Evolutionary conservation across 495 filamentous ascomycete species (phyloP).

Genomic region (Neurospora sp.): DNA sequence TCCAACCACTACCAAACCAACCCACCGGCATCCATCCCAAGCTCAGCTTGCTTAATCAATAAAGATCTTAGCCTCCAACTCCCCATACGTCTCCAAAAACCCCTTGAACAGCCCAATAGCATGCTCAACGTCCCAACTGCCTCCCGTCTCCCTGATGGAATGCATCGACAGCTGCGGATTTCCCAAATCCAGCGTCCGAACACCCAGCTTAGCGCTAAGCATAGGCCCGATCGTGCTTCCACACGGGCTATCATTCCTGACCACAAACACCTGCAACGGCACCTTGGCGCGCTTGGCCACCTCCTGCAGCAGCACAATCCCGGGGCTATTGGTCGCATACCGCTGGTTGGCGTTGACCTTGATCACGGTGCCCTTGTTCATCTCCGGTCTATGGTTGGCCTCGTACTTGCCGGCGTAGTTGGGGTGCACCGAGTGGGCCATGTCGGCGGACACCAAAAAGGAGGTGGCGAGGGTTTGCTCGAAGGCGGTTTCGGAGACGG

Average conservation of each 20-base stretch:
- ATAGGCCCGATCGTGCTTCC: slow-evolving; percentile 96
- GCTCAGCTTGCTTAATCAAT: slow-evolving; percentile 46
- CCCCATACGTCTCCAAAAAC: slow-evolving; percentile 76
- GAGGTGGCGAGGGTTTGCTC: slow-evolving; percentile 89
- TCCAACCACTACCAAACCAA: background rate
- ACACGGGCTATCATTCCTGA: slow-evolving; percentile 88
- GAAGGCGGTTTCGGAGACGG: slow-evolving; percentile 57
- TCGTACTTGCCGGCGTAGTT: slow-evolving; percentile 94
- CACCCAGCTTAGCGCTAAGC: slow-evolving; percentile 74
- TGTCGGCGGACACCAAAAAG: slow-evolving; percentile 92
- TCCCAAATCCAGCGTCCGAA: slow-evolving; percentile 82
- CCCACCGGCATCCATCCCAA: background rate
- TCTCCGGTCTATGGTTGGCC: slow-evolving; percentile 75
- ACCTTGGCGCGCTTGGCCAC: slow-evolving; percentile 58
- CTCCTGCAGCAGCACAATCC: slow-evolving; percentile 87
- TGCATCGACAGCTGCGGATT: slow-evolving; percentile 98
- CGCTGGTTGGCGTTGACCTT: slow-evolving; percentile 96
- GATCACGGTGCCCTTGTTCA: slow-evolving; percentile 93
- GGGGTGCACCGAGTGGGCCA: slow-evolving; percentile 91
- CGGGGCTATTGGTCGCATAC: slow-evolving; percentile 92
- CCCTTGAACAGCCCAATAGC: slow-evolving; percentile 76
- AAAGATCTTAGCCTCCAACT: slow-evolving; percentile 68
- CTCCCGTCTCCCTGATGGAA: slow-evolving; percentile 86
- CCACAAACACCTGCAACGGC: slow-evolving; percentile 90
- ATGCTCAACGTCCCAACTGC: slow-evolving; percentile 78